Base-by-base conservation (phyloP, 176 grass and related monocot genomes). In the Hyparrhenia diplandra region DNA sequence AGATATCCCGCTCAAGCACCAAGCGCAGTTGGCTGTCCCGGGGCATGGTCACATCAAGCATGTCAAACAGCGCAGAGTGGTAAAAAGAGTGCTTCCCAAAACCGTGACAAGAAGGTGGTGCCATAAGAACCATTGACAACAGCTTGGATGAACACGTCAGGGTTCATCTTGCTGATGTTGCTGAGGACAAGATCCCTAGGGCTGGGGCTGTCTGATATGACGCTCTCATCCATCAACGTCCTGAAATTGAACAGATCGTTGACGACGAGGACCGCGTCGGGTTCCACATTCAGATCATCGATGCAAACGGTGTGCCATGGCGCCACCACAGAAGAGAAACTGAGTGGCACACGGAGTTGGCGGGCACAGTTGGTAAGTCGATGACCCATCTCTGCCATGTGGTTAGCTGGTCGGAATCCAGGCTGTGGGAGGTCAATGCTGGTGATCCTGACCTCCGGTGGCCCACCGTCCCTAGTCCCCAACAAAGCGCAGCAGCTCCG, bases 21-120 rank as follows among this genome's bases (percentile, higher is more conserved):
- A 78, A 47, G 13, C 89, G 77, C 1, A 21, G 47, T 0, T 78
- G 66, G 20, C 69, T 76, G 46, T 85, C 82, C 18, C 64, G 20
- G 21, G n/a, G 34, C 10, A 67, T 67, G 64, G 64, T 67, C 10
- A 8, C 82, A 18, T 88, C 89, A 10, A 91, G 72, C 82, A 79
- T 69, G 79, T 88, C 89, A 39, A 88, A 88, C 0, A 64, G 14
- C 10, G 85, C 64, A 0, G 85, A 85, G 82, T 78, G 87, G 13
- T 35, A 75, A 73, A n/a, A 85, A 87, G 0, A 91, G 49, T 0
- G 85, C 85, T 61, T 91, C 89, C 43, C 78, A n/a, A 21, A 67
- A 67, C 64, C 64, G 34, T n/a, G 34, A 67, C 64, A 67, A 5
- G 34, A 67, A 67, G 64, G 35, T 37, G 18, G 64, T 67, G 3